Conservation (phyloP, 805 yeast genomes). For the Lipomyces chichibuensis region DNA sequence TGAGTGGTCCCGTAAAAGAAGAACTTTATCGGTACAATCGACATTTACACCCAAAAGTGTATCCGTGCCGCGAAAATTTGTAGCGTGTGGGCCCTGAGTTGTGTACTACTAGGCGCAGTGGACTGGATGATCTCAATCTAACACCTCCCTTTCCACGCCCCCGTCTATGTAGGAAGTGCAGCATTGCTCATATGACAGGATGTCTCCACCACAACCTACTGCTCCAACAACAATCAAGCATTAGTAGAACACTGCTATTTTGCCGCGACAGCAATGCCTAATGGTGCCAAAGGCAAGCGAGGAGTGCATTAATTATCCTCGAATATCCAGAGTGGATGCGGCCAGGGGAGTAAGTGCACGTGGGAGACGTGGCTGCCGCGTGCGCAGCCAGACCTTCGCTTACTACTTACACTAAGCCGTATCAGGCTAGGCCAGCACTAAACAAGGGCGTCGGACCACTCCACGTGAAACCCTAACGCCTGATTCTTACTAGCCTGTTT, state of each 20-base stretch:
- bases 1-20: not conserved
- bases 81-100: not conserved
- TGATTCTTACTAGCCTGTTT: not conserved
- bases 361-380: slow-evolving; percentile 6
- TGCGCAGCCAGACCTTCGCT: not conserved
- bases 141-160: not conserved
- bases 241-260: no score
- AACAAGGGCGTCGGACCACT: slow-evolving; percentile 3
- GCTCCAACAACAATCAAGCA: no score
- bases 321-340: not conserved
- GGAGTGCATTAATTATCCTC: no score
- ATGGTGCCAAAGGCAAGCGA: no score
- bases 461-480: not conserved
- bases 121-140: not conserved
- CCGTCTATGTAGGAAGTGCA: not conserved
- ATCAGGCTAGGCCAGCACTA: not conserved
- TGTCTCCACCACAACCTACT: no score
- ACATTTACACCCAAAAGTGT: not conserved
- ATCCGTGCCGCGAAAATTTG: not conserved
- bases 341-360: not conserved
- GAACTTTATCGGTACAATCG: not conserved
- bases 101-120: not conserved
- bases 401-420: not conserved
- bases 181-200: no score
- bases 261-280: no score